Conservation (phyloP, 2,329 filamentous ascomycete species). For the Zymoseptoria tritici region DNA sequence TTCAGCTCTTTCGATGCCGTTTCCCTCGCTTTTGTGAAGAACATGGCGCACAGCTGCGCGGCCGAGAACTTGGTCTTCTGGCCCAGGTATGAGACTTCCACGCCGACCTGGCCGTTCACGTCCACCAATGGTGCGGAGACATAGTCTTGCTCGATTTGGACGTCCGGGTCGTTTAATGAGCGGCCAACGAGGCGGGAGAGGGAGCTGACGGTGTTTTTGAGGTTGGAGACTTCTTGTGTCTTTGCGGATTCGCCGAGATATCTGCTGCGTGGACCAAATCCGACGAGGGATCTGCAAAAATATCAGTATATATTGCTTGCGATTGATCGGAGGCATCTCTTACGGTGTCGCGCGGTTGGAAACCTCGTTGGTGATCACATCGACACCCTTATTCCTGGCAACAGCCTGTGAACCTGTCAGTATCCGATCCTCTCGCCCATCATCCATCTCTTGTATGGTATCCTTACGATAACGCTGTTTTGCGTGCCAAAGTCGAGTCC, state of each 20-base stretch:
- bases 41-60: constrained; percentile 91
- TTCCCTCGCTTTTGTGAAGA: constrained; percentile 85
- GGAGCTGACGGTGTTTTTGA: constrained; percentile 94
- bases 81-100: constrained; percentile 84
- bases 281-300: constrained; percentile 69
- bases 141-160: constrained; percentile 86
- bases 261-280: constrained; percentile 87
- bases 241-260: constrained; percentile 93
- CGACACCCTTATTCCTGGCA: constrained; percentile 95
- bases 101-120: constrained; percentile 87
- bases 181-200: constrained; percentile 91
- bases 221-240: constrained; percentile 98
- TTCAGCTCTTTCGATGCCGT: constrained; percentile 82
- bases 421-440: neutral
- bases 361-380: constrained; percentile 98
- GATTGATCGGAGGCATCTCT: constrained; percentile 39
- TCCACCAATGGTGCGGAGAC: constrained; percentile 81
- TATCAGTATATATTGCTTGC: constrained; percentile 12
- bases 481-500: constrained; percentile 85
- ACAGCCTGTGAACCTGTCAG: constrained; percentile 51
- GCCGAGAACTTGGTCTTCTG: constrained; percentile 95
- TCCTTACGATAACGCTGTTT: constrained; percentile 71
- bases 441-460: neutral
- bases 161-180: constrained; percentile 79
- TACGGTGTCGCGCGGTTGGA: constrained; percentile 98